Base-by-base conservation (phyloP, 2,329 filamentous ascomycete species). In the Penicillium sp. region DNA sequence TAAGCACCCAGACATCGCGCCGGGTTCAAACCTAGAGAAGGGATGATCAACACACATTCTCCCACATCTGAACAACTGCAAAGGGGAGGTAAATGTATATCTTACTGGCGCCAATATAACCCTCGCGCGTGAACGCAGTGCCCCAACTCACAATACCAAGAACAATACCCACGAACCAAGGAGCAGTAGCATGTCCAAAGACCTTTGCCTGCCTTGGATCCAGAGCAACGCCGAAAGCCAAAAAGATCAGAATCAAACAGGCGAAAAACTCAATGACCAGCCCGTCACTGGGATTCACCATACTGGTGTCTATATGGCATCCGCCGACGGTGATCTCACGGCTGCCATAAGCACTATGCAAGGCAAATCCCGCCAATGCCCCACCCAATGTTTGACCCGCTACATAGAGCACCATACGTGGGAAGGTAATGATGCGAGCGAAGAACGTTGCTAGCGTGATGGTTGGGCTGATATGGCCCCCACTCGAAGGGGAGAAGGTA, bases 371-470 rank as follows among this genome's bases (percentile, higher is more conserved):
- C 1, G 75, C 79, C 3, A 80, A 53, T 2, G 76, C 68, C 4
- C 73, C 76, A 1, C 81, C 80, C 1, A 73, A 41, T 1, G 71
- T 74, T 63, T 83, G 81, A 13, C 73, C 75, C 4, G 66, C 50
- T 3, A 83, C 55, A 52, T 82, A 82, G 9, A 82, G 53, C 0
- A 81, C 62, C 14, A 75, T 74, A 50, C 81, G 73, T 0, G 81
- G 74, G 11, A 82, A 69, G 1, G 78, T 78, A 18, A 77, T 78
- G 11, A 83, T 68, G 0, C 79, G 75, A 1, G 78, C 74, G 22
- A 81, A 76, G 54, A 84, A 78, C 2, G 80, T 81, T 3, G 78
- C 74, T 44, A 83, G 75, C 0, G 80, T 82, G 55, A 84, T 81
- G 31, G 78, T 67, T 1, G 81, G 81, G 58, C 81, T 83, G 51